Evolutionary conservation across 225 moss, liverwort and hornwort species (phyloP).

Genomic region (Thuidium tamariscinum): DNA sequence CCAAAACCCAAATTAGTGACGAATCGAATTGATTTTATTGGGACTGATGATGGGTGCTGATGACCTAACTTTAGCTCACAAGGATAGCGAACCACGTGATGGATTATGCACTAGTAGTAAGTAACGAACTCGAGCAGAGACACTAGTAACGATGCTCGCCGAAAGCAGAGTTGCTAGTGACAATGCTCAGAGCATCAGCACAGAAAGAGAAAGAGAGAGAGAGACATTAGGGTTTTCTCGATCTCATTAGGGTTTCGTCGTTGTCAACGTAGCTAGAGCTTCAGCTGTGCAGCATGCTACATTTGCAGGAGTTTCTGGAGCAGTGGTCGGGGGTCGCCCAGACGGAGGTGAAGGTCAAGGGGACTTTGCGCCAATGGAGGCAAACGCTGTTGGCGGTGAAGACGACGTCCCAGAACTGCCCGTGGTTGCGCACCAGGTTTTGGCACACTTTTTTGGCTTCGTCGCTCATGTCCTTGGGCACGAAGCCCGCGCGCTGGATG

Average conservation of each 20-base stretch:
- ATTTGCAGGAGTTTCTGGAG: slow-evolving; percentile 16
- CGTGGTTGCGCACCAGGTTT: slow-evolving; percentile 28
- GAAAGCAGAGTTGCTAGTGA: neutral
- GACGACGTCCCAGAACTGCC: slow-evolving; percentile 31
- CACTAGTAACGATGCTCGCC: neutral
- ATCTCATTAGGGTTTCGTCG: neutral
- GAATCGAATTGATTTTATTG: neutral
- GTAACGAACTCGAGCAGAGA: neutral
- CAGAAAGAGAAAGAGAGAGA: neutral
- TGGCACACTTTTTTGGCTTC: slow-evolving; percentile 33
- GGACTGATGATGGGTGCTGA: neutral
- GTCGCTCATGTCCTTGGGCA: slow-evolving; percentile 24
- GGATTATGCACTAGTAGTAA: neutral
- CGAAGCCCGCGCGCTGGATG: slow-evolving; percentile 41
- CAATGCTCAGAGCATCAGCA: neutral
- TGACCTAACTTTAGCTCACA: neutral
- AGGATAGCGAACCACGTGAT: neutral
- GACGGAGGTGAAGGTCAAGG: slow-evolving; percentile 49
- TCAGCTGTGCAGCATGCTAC: slow-evolving; percentile 13
- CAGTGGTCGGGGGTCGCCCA: slow-evolving; percentile 35
- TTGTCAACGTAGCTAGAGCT: neutral
- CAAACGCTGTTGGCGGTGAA: slow-evolving; percentile 17
- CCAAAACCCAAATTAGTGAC: neutral
- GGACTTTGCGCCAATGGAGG: slow-evolving; percentile 47
- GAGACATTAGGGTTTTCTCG: neutral